These are phyloP conservation scores for Silybum marianum DNA, from an alignment of 129 eudicot genomes.

Conservation along the genomic window DNA sequence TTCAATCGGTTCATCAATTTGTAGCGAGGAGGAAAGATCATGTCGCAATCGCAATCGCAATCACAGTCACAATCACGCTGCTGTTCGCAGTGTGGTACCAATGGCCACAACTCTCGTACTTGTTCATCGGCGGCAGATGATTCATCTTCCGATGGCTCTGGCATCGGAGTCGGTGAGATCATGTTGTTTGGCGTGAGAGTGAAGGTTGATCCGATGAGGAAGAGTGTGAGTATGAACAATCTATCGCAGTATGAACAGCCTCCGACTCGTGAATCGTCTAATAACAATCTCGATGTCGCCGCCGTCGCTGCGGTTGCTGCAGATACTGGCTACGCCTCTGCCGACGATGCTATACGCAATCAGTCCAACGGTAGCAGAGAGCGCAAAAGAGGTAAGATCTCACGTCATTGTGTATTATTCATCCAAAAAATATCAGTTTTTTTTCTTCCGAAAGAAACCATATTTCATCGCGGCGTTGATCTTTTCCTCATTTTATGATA, in stretches of 20 bases:
- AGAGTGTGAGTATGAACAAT: conserved; percentile 61
- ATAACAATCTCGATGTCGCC: conserved; percentile 18
- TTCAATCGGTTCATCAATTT: conserved; percentile 12
- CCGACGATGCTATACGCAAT: conserved; percentile 45
- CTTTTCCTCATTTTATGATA: not conserved
- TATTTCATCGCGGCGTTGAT: conserved; percentile 3
- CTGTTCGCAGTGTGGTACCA: conserved; percentile 31
- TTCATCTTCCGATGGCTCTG: conserved; percentile 18
- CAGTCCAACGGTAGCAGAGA: conserved; percentile 31
- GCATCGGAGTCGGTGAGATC: conserved; percentile 40
- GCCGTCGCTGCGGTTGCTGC: conserved; percentile 23
- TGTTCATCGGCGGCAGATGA: conserved; percentile 26
- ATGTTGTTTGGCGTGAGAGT: conserved; percentile 65
- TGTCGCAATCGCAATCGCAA: not conserved
- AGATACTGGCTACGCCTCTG: conserved; percentile 51
- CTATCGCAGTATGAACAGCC: conserved; percentile 50
- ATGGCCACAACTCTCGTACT: conserved; percentile 20
- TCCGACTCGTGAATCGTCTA: conserved; percentile 18
- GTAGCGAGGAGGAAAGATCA: not conserved
- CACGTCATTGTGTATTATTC: not conserved
- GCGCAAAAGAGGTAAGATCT: conserved; percentile 61
- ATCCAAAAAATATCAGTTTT: not conserved
- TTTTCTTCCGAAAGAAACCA: not conserved
- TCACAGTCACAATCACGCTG: not conserved
- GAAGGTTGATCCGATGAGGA: conserved; percentile 59